Base-by-base conservation (phyloP, 257 asterid genomes). In the Linaria vulgaris region DNA sequence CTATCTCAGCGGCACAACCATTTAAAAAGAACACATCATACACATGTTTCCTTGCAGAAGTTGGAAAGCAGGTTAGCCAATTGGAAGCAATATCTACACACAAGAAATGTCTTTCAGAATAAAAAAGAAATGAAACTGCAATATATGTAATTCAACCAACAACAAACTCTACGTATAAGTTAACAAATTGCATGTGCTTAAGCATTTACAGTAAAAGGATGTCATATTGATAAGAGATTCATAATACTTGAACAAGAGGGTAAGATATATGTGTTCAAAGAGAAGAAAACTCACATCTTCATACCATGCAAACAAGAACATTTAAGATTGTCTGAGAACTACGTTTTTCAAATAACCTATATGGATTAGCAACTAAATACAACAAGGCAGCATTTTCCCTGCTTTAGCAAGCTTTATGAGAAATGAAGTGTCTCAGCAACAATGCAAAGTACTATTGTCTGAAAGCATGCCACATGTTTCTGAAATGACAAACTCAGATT, bases 1-100 rank as follows among this genome's bases (percentile, higher is more conserved):
- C 77, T 55, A 83, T 74, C 85, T 85, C 91, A 57, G 79, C 25
- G 43, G 83, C 78, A 71, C 65, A 69, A 47, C 95, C 97, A 57
- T 80, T 78, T 71, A 81, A 60, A 55, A 89, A 92, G 80, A 89
- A 89, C 52, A 80, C 82, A 79, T 94, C 96, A 74, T 83, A 94
- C 44, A 81, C 80, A 56, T 66, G 81, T 74, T 87, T 84, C 76
- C 90, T 85, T 1, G 87, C 90, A 59, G 95, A 83, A 62, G 86
- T 84, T 17, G 99, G 94, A 79, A 94, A 81, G 72, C 94, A 89
- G 56, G 95, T 74, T 27, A 92, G 86, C 97, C 99, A 89, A 77
- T 78, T 74, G 63, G 82, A 76, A 73, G 96, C 83, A 78, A 92
- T 82, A 83, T 87, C 97, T 92, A 59, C 70, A 72, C 34, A 61